Conservation (phyloP, 2,329 filamentous ascomycete species). For the Talaromyces albobiverticillius region DNA sequence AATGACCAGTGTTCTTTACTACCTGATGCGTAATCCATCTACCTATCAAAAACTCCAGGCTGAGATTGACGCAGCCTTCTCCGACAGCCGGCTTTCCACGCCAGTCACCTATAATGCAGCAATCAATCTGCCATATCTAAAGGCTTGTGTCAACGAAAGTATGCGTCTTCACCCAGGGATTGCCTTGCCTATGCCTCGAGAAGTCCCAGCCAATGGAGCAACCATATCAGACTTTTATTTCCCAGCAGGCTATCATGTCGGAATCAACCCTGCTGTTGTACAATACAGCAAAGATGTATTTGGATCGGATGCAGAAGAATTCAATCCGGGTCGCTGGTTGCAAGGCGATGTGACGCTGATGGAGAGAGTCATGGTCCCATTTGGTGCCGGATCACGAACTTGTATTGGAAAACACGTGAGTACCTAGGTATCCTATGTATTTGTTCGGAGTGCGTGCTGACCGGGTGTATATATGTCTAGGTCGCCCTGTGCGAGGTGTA, state of each 20-base stretch:
- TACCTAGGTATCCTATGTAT: not conserved
- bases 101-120: slow-evolving; percentile 19
- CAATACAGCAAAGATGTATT: slow-evolving; percentile 30
- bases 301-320: slow-evolving; percentile 37
- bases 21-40: slow-evolving; percentile 14
- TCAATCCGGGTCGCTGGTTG: slow-evolving; percentile 52
- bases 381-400: not conserved
- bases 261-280: slow-evolving; percentile 42
- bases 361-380: not conserved
- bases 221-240: slow-evolving; percentile 40
- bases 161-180: slow-evolving; percentile 33
- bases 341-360: not conserved
- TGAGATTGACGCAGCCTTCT: slow-evolving; percentile 22
- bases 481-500: too few species aligned
- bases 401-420: not conserved
- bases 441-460: too few species aligned
- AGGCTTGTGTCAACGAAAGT: slow-evolving; percentile 27
- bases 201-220: slow-evolving; percentile 39
- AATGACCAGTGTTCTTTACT: slow-evolving; percentile 17
- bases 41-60: slow-evolving; percentile 31
- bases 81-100: slow-evolving; percentile 8
- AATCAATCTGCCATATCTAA: slow-evolving; percentile 23
- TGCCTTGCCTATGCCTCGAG: slow-evolving; percentile 33
- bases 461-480: too few species aligned
- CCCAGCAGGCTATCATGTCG: slow-evolving; percentile 48